phyloP scores from a whole-genome alignment of 164 flowering plant genomes.

The Vitis rotundifolia region DNA sequence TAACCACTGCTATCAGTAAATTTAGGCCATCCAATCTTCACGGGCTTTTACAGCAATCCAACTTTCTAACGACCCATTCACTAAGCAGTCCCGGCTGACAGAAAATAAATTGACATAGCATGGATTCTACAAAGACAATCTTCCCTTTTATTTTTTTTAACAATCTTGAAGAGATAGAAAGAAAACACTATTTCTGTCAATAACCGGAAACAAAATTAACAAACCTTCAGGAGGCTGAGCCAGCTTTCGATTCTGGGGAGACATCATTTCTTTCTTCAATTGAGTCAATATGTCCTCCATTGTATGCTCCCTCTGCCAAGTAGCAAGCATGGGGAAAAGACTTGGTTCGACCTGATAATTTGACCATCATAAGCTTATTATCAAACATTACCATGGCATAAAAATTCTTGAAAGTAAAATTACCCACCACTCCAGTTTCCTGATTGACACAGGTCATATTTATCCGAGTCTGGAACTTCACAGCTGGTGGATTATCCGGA shows the following conservation, averaged over 20 bases:
- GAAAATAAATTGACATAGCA: not conserved
- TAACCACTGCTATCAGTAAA: not conserved
- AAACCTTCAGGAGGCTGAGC: slow-evolving; percentile 81
- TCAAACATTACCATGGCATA: not conserved
- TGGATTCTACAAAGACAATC: not conserved
- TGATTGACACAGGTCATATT: slow-evolving; percentile 83
- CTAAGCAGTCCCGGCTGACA: not conserved
- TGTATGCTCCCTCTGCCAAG: slow-evolving; percentile 73
- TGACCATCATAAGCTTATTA: slow-evolving; percentile 6
- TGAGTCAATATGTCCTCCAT: slow-evolving; percentile 80
- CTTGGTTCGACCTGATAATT: slow-evolving; percentile 71
- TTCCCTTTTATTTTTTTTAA: not conserved
- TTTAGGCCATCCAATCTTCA: not conserved
- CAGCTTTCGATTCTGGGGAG: slow-evolving; percentile 79
- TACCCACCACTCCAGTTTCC: slow-evolving; percentile 76
- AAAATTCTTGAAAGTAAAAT: not conserved
- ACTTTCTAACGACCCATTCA: not conserved
- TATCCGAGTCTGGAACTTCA: slow-evolving; percentile 71
- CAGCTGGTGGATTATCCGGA: slow-evolving; percentile 72
- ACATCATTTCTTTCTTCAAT: slow-evolving; percentile 78
- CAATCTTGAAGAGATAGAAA: not conserved
- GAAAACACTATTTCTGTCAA: too few relatives aligned
- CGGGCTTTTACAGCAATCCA: not conserved
- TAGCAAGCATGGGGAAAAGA: slow-evolving; percentile 69
- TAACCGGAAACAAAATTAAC: not conserved